Evolutionary conservation across 345 rosid genomes (phyloP).

Genomic region (Brassica rapa): DNA sequence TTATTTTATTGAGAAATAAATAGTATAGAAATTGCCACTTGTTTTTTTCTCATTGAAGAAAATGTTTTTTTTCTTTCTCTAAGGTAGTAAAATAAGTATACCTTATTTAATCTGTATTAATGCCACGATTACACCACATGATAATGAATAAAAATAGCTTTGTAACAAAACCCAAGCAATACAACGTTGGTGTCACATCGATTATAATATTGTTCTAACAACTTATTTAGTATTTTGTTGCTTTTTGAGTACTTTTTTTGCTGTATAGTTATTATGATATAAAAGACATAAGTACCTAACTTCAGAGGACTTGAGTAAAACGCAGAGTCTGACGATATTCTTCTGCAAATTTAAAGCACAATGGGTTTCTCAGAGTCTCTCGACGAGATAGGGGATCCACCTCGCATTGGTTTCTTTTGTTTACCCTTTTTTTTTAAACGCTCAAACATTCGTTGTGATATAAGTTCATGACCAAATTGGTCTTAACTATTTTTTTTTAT

Average conservation of each 20-base stretch:
- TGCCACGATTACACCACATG: background rate
- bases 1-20: too few species aligned
- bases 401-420: too few species aligned
- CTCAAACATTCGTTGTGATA: too few species aligned
- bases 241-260: background rate
- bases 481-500: too few species aligned
- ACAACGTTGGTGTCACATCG: slow-evolving; percentile 21
- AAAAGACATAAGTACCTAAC: background rate
- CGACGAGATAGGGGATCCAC: background rate
- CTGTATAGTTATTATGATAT: background rate
- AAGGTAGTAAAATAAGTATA: background rate
- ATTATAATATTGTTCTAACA: background rate
- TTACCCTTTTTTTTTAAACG: too few species aligned
- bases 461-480: too few species aligned
- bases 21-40: too few species aligned
- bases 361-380: slow-evolving; percentile 17
- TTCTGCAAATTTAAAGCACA: slow-evolving; percentile 30
- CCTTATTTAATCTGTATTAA: background rate
- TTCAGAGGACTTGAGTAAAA: background rate
- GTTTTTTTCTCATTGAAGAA: background rate
- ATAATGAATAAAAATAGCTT: background rate
- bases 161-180: background rate
- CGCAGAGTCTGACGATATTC: slow-evolving; percentile 31
- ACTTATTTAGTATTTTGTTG: slow-evolving; percentile 1
- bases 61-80: background rate